Conservation (phyloP, 2,329 filamentous ascomycete genomes). For the Hypoxylon sp. region DNA sequence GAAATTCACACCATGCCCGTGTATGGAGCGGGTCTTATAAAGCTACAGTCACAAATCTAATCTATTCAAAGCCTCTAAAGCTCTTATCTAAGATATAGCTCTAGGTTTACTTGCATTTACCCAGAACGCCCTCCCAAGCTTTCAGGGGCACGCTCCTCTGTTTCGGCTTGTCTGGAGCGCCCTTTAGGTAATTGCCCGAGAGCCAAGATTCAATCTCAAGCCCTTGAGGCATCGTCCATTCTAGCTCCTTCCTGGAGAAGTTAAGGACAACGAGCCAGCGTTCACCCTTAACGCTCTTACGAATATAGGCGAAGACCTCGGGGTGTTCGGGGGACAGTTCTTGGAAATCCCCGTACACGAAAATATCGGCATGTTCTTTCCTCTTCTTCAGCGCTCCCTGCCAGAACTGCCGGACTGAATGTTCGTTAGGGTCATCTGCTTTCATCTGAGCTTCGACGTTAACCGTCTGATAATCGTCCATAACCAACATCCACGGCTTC, state of each 20-base stretch:
- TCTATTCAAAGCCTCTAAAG: neutral
- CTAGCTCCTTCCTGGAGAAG: slow-evolving; percentile 49
- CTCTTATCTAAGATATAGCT: neutral
- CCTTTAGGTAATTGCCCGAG: slow-evolving; percentile 47
- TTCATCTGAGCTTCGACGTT: slow-evolving; percentile 70
- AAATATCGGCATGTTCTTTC: slow-evolving; percentile 69
- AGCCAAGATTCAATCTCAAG: slow-evolving; percentile 48
- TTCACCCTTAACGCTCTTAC: slow-evolving; percentile 47
- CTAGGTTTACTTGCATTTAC: slow-evolving; percentile 36
- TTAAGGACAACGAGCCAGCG: slow-evolving; percentile 53
- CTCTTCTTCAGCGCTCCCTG: slow-evolving; percentile 67
- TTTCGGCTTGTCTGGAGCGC: slow-evolving; percentile 45
- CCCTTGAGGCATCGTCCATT: slow-evolving; percentile 47
- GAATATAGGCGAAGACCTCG: slow-evolving; percentile 48
- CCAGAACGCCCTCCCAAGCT: slow-evolving; percentile 52
- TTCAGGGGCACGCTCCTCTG: slow-evolving; percentile 41
- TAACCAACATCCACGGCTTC: slow-evolving; percentile 72
- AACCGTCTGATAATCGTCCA: slow-evolving; percentile 67
- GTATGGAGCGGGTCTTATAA: neutral
- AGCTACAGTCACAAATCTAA: neutral
- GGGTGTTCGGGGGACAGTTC: slow-evolving; percentile 46
- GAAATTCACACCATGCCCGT: neutral
- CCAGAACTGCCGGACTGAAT: slow-evolving; percentile 73
- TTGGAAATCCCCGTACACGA: slow-evolving; percentile 73
- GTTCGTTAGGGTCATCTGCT: slow-evolving; percentile 55